phyloP scores from a whole-genome alignment of 441 rosid species.

The Gossypium aridum region DNA sequence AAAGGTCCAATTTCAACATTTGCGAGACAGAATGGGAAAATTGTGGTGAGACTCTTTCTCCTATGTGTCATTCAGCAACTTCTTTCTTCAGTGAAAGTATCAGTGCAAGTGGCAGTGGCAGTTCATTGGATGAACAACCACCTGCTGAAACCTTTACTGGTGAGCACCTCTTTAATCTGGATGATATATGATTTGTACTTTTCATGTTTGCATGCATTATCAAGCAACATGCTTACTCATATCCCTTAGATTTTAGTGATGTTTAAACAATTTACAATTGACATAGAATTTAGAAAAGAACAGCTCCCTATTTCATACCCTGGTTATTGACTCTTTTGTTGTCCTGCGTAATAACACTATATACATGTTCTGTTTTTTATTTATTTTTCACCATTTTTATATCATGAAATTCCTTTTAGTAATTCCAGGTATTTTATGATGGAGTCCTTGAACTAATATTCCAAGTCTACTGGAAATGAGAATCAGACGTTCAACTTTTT shows the following conservation, averaged over 20 bases:
- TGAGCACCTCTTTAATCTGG: slow-evolving; percentile 25
- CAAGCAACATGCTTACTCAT: not conserved
- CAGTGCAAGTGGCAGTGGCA: slow-evolving; percentile 54
- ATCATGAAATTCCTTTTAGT: not conserved
- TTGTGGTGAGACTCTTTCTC: slow-evolving; percentile 50
- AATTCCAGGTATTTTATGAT: not conserved
- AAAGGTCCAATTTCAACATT: slow-evolving; percentile 41
- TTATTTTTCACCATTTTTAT: not conserved
- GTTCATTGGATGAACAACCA: slow-evolving; percentile 56
- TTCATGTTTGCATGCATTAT: not conserved
- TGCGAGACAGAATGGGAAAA: slow-evolving; percentile 61
- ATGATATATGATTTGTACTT: not conserved
- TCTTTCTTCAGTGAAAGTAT: slow-evolving; percentile 50
- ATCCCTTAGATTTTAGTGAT: not conserved
- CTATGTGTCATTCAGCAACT: slow-evolving; percentile 55
- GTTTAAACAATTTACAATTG: not conserved
- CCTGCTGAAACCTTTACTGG: slow-evolving; percentile 35
- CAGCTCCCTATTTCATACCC: not conserved
- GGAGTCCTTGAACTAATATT: not conserved
- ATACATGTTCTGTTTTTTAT: not conserved
- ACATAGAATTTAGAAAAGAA: not conserved
- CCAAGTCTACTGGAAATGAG: not conserved
- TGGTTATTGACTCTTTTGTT: not conserved
- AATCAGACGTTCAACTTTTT: not conserved
- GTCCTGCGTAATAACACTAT: not conserved